Conservation (phyloP, 2,329 filamentous ascomycete genomes). For the Sordariomycetes sp. region DNA sequence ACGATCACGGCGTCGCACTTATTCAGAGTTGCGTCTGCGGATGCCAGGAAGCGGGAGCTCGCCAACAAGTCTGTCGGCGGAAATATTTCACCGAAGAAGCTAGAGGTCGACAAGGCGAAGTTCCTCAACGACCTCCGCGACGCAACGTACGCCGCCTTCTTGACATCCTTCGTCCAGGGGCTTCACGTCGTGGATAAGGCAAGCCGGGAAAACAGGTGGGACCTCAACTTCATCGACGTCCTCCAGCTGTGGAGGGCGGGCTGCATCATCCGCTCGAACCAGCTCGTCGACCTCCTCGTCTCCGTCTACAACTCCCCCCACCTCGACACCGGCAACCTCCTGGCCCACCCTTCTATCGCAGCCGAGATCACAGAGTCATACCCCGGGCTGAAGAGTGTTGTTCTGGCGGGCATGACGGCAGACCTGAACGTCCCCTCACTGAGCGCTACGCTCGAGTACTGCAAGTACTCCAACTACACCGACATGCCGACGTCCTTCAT, state of each 20-base stretch:
- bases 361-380: conserved; percentile 37
- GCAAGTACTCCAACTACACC: conserved; percentile 48
- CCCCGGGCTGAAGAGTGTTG: conserved; percentile 37
- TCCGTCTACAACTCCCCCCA: conserved; percentile 23
- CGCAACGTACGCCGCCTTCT: conserved; percentile 47
- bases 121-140: conserved; percentile 45
- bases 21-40: conserved; percentile 49
- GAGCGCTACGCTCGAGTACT: conserved; percentile 49
- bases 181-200: conserved; percentile 49
- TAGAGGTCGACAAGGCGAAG: conserved; percentile 13
- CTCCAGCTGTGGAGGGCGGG: conserved; percentile 55
- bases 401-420: conserved; percentile 35
- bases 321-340: conserved; percentile 27
- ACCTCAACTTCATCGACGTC: conserved; percentile 34
- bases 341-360: conserved; percentile 25
- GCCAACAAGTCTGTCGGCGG: conserved; percentile 12
- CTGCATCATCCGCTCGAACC: conserved; percentile 58
- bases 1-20: conserved; percentile 51
- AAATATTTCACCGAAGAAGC: background rate
- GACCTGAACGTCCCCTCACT: conserved; percentile 50
- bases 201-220: conserved; percentile 45
- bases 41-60: conserved; percentile 38
- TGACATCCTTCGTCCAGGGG: conserved; percentile 52
- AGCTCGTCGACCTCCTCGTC: conserved; percentile 46
- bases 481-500: conserved; percentile 55